phyloP scores from a whole-genome alignment of 768 basidiomycete genomes.

The Austroboletus festivus region DNA sequence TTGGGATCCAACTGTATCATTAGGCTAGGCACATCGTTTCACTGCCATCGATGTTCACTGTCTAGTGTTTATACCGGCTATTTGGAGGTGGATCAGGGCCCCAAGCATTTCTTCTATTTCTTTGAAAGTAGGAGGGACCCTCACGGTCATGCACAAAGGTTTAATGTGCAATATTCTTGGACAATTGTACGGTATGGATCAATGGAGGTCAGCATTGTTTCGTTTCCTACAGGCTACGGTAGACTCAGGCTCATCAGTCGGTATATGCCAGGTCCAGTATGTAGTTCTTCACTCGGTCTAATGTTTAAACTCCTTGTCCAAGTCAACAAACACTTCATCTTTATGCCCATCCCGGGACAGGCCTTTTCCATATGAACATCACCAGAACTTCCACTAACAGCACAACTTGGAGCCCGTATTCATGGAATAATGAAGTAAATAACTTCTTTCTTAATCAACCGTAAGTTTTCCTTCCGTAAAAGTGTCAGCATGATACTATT shows the following conservation, averaged over 20 bases:
- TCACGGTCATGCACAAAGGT: too few relatives aligned
- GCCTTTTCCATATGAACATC: slow-evolving; percentile 61
- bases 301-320: slow-evolving; percentile 47
- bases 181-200: slow-evolving; percentile 72
- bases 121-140: slow-evolving; percentile 53
- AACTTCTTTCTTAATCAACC: slow-evolving; percentile 74
- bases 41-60: neutral
- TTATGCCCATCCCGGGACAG: slow-evolving; percentile 37
- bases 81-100: slow-evolving; percentile 46
- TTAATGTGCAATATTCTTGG: slow-evolving; percentile 22
- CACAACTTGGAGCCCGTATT: slow-evolving; percentile 60
- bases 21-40: neutral
- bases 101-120: slow-evolving; percentile 57
- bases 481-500: too few relatives aligned
- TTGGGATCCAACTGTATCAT: slow-evolving; percentile 58
- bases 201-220: slow-evolving; percentile 47
- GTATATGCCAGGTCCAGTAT: slow-evolving; percentile 49
- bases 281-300: slow-evolving; percentile 51
- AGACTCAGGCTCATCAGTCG: neutral
- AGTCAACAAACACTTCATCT: slow-evolving; percentile 11
- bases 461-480: slow-evolving; percentile 16
- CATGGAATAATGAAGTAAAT: slow-evolving; percentile 65
- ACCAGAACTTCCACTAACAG: slow-evolving; percentile 51
- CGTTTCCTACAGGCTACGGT: neutral
- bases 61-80: slow-evolving; percentile 46